phyloP scores from a whole-genome alignment of 2,329 filamentous ascomycete genomes.

The Mycosphaerella sp. region DNA sequence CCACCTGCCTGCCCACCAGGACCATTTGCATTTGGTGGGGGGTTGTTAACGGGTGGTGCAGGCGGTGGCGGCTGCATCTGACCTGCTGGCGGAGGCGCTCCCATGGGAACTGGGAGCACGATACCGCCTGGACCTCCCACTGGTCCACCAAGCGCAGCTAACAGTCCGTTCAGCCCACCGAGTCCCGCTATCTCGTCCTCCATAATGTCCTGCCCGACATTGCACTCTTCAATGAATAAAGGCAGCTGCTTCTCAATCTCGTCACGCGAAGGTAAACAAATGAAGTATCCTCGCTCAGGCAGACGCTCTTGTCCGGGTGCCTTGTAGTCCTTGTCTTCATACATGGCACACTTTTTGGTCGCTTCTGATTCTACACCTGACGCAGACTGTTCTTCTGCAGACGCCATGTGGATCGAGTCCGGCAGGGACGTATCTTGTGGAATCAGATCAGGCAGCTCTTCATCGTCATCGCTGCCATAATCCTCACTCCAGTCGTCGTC shows the following conservation, averaged over 20 bases:
- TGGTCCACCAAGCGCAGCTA: conserved; percentile 2
- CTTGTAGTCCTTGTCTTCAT: conserved; percentile 6
- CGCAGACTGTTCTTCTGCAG: not conserved
- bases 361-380: not conserved
- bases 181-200: conserved; percentile 2
- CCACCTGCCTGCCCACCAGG: not conserved
- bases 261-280: conserved; percentile 10
- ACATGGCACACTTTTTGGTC: conserved; percentile 2
- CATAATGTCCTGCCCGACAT: conserved; percentile 3
- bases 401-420: not conserved
- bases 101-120: not conserved
- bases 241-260: conserved; percentile 12
- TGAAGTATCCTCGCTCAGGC: conserved; percentile 11
- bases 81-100: not conserved
- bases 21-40: not conserved
- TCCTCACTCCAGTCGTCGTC: conserved; percentile 13
- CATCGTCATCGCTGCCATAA: conserved; percentile 2
- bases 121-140: conserved; percentile 2
- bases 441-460: conserved; percentile 6
- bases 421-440: conserved; percentile 1
- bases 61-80: not conserved
- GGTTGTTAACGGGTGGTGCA: not conserved
- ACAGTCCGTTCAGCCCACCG: not conserved
- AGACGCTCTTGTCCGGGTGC: conserved; percentile 4
- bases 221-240: conserved; percentile 14